These are phyloP conservation scores for Fraxinus velutina DNA, from an alignment of 305 asterid genomes.

Conservation along the genomic window DNA sequence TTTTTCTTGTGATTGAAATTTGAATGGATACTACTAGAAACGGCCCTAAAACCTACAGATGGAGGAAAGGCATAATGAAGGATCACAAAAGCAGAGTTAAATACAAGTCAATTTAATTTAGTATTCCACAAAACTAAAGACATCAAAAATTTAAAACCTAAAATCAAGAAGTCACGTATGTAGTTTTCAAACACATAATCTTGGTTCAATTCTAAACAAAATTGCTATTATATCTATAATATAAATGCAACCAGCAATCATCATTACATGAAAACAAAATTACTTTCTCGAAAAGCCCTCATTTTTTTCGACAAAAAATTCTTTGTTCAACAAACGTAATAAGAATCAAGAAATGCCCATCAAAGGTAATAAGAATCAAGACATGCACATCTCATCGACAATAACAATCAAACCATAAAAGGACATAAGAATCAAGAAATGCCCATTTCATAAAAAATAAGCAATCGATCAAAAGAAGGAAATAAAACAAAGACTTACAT, in stretches of 20 bases:
- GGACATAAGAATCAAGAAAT: conserved; percentile 1
- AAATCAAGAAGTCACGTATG: not conserved
- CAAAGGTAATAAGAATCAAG: not conserved
- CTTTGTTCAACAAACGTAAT: not conserved
- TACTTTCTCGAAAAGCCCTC: not conserved
- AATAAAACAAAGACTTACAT: conserved; percentile 39
- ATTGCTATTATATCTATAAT: not conserved
- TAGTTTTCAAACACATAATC: not conserved
- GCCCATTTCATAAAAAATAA: not conserved
- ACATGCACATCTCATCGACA: not conserved
- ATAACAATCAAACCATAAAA: not conserved
- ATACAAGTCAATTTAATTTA: not conserved
- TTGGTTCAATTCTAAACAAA: not conserved
- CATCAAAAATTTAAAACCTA: not conserved
- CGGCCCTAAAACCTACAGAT: not conserved
- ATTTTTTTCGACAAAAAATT: not conserved
- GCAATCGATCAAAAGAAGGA: not conserved
- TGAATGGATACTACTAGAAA: not conserved
- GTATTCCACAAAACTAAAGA: not conserved
- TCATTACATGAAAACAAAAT: not conserved
- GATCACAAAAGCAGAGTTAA: not conserved
- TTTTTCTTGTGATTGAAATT: not conserved
- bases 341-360: not conserved
- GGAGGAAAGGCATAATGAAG: not conserved
- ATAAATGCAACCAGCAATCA: not conserved